Evolutionary conservation across 768 basidiomycete genomes (phyloP).

Genomic region (Roridomyces roridus): DNA sequence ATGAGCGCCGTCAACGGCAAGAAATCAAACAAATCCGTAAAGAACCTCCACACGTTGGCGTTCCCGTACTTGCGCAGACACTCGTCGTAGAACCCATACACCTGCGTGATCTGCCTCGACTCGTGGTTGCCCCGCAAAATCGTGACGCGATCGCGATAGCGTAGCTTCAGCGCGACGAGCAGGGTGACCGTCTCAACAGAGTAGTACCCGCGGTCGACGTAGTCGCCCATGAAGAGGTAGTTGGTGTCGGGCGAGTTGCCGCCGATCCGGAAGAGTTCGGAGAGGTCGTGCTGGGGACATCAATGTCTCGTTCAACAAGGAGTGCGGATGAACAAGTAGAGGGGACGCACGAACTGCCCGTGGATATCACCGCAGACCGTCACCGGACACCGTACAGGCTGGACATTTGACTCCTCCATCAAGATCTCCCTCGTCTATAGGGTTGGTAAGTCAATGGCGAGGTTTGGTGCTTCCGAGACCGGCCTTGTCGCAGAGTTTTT

Average conservation of each 20-base stretch:
- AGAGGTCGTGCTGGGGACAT: constrained; percentile 89
- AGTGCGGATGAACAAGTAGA: constrained; percentile 30
- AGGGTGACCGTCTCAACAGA: constrained; percentile 98
- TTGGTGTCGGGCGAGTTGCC: constrained; percentile 99
- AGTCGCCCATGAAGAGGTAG: constrained; percentile 99
- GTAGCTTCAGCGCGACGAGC: constrained; percentile 95
- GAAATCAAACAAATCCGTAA: constrained; percentile 98
- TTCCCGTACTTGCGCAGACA: constrained; percentile 99
- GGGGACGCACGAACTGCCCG: constrained; percentile 93
- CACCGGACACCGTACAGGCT: constrained; percentile 97
- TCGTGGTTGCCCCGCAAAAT: constrained; percentile 99
- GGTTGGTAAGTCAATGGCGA: constrained; percentile 21
- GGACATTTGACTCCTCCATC: constrained; percentile 99
- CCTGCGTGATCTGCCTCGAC: constrained; percentile 98
- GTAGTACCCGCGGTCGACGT: constrained; percentile 99
- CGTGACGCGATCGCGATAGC: constrained; percentile 97
- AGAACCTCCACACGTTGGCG: constrained; percentile 99
- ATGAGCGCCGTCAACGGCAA: constrained; percentile 96
- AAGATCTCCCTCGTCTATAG: constrained; percentile 93
- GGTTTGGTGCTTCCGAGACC: constrained; percentile 32
- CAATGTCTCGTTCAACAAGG: constrained; percentile 1
- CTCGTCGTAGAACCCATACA: constrained; percentile 99
- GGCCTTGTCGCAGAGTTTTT: constrained; percentile 99
- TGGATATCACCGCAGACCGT: constrained; percentile 99
- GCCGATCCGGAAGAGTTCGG: constrained; percentile 97